phyloP scores from a whole-genome alignment of 1,139 yeast genomes.

The Pichia sp. region DNA sequence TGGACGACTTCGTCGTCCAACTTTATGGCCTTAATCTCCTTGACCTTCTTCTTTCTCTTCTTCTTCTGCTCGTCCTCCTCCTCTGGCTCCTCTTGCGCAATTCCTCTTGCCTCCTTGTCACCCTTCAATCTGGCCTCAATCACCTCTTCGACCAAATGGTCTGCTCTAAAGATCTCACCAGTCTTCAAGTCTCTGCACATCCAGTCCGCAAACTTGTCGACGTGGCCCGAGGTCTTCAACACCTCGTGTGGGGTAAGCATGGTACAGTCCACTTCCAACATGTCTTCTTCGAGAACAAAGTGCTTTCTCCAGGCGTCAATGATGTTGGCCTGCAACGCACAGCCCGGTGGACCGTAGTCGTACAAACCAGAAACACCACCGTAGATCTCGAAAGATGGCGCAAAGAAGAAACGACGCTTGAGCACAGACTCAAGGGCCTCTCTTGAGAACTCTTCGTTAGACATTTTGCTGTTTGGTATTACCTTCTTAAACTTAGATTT shows the following conservation, averaged over 20 bases:
- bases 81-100: constrained; percentile 54
- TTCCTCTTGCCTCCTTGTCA: constrained; percentile 91
- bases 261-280: constrained; percentile 97
- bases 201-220: constrained; percentile 98
- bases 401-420: constrained; percentile 93
- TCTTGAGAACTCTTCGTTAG: constrained; percentile 53
- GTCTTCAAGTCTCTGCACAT: constrained; percentile 95
- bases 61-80: constrained; percentile 58
- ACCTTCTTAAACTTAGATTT: neutral
- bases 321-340: constrained; percentile 95
- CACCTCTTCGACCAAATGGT: constrained; percentile 96
- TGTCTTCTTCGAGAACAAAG: constrained; percentile 94
- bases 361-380: constrained; percentile 98
- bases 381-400: constrained; percentile 95
- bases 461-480: neutral
- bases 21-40: constrained; percentile 85
- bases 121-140: constrained; percentile 94
- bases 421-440: constrained; percentile 85
- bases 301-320: constrained; percentile 97
- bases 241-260: constrained; percentile 98
- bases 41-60: constrained; percentile 89
- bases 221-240: constrained; percentile 97
- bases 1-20: constrained; percentile 72
- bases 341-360: constrained; percentile 99
- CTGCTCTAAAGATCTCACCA: constrained; percentile 98